phyloP scores from a whole-genome alignment of 345 rosid genomes.

The Dimocarpus longan region DNA sequence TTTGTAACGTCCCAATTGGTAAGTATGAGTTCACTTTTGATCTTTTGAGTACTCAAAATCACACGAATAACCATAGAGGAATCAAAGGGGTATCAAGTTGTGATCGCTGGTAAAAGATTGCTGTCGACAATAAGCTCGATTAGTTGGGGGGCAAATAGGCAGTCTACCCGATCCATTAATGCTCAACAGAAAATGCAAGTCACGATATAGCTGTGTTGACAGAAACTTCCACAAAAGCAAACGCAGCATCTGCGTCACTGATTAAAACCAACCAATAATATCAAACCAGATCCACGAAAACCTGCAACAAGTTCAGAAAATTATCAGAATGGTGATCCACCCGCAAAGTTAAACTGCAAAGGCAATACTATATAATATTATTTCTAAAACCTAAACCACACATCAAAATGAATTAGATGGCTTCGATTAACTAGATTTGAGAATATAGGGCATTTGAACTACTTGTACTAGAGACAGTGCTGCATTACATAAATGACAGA shows the following conservation, averaged over 20 bases:
- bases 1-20: not conserved
- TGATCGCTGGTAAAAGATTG: not conserved
- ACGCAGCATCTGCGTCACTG: slow-evolving; percentile 1
- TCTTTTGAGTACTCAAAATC: not conserved
- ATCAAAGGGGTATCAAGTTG: not conserved
- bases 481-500: slow-evolving; percentile 31
- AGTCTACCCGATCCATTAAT: not conserved
- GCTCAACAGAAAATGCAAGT: not conserved
- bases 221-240: not conserved
- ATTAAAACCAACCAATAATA: not conserved
- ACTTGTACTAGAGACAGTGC: not conserved
- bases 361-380: not conserved
- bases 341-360: not conserved
- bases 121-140: not conserved
- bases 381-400: not conserved
- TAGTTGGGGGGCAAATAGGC: not conserved
- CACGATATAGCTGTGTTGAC: not conserved
- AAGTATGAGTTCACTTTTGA: not conserved
- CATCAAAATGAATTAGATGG: not conserved
- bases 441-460: not conserved
- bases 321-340: not conserved
- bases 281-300: slow-evolving; percentile 59
- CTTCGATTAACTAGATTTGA: not conserved
- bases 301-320: slow-evolving; percentile 36
- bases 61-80: not conserved